phyloP scores from a whole-genome alignment of 225 moss, liverwort and hornwort species.

The Takakia lepidozioides region DNA sequence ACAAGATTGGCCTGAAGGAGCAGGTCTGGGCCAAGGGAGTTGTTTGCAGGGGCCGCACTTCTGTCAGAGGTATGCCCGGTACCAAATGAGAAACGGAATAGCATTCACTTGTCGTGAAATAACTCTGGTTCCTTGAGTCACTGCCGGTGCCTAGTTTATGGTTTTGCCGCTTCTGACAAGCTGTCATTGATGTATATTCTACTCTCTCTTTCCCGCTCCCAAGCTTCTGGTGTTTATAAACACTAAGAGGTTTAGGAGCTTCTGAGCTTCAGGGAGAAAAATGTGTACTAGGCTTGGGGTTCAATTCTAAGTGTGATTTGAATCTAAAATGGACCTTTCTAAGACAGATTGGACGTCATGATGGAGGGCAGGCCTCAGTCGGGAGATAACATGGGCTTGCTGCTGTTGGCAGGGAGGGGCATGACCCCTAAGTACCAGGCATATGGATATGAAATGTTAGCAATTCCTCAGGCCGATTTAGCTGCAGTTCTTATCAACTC shows the following conservation, averaged over 20 bases:
- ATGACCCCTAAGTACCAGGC: slow-evolving; percentile 40
- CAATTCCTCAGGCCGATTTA: slow-evolving; percentile 41
- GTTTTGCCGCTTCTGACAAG: too few relatives aligned
- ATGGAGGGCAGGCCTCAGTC: background rate
- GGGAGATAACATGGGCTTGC: too few relatives aligned
- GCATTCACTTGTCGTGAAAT: too few relatives aligned
- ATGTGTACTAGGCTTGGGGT: background rate
- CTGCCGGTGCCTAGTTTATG: too few relatives aligned
- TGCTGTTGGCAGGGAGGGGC: slow-evolving; percentile 28
- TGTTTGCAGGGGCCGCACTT: slow-evolving; percentile 41
- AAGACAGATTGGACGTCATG: background rate
- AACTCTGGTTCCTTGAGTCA: too few relatives aligned
- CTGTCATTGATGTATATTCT: too few relatives aligned
- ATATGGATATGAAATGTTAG: slow-evolving; percentile 48
- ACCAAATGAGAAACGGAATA: too few relatives aligned
- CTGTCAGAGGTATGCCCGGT: slow-evolving; percentile 23
- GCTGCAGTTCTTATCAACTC: slow-evolving; percentile 45
- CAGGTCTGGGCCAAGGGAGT: slow-evolving; percentile 50
- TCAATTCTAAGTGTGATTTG: background rate
- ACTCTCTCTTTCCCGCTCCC: too few relatives aligned
- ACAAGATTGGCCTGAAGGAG: slow-evolving; percentile 39
- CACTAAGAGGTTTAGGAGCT: background rate
- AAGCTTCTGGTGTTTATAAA: too few relatives aligned
- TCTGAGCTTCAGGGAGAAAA: background rate
- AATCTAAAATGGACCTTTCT: background rate